phyloP scores from a whole-genome alignment of 148 eudicot genomes.

The Tetragonia tetragonoides region DNA sequence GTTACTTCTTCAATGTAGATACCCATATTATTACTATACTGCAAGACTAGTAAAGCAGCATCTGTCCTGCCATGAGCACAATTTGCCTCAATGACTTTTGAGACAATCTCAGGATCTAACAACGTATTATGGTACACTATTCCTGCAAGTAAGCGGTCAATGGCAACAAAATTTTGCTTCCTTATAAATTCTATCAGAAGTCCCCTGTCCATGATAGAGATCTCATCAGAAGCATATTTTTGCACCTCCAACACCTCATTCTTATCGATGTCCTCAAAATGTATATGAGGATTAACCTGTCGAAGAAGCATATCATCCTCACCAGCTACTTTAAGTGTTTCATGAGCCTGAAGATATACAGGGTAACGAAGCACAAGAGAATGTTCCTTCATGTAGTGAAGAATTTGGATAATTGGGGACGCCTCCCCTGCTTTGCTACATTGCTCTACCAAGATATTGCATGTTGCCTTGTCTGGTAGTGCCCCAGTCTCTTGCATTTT shows the following conservation, averaged over 20 bases:
- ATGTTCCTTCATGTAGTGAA: slow-evolving; percentile 71
- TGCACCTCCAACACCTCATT: slow-evolving; percentile 14
- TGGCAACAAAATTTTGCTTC: slow-evolving; percentile 47
- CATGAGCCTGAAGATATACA: slow-evolving; percentile 51
- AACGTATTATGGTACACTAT: slow-evolving; percentile 35
- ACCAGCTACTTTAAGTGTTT: slow-evolving; percentile 48
- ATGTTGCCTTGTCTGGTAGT: slow-evolving; percentile 81
- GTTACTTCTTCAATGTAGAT: slow-evolving; percentile 40
- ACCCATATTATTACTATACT: slow-evolving; percentile 45
- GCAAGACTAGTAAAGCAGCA: slow-evolving; percentile 56
- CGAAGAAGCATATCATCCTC: slow-evolving; percentile 56
- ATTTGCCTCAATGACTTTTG: slow-evolving; percentile 49
- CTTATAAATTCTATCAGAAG: slow-evolving; percentile 44
- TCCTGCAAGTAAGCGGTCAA: slow-evolving; percentile 44
- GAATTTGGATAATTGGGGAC: slow-evolving; percentile 53
- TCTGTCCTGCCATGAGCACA: slow-evolving; percentile 36
- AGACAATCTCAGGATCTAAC: slow-evolving; percentile 43
- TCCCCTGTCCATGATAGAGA: slow-evolving; percentile 35
- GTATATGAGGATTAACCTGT: slow-evolving; percentile 70
- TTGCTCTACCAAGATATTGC: slow-evolving; percentile 74
- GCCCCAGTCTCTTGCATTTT: slow-evolving; percentile 81
- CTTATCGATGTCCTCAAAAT: slow-evolving; percentile 20
- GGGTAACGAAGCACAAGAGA: slow-evolving; percentile 66
- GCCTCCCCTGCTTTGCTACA: slow-evolving; percentile 55
- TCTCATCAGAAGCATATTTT: slow-evolving; percentile 12